These are phyloP conservation scores for Aspergillus piperis DNA, from an alignment of 2,329 filamentous ascomycete species.

Conservation along the genomic window DNA sequence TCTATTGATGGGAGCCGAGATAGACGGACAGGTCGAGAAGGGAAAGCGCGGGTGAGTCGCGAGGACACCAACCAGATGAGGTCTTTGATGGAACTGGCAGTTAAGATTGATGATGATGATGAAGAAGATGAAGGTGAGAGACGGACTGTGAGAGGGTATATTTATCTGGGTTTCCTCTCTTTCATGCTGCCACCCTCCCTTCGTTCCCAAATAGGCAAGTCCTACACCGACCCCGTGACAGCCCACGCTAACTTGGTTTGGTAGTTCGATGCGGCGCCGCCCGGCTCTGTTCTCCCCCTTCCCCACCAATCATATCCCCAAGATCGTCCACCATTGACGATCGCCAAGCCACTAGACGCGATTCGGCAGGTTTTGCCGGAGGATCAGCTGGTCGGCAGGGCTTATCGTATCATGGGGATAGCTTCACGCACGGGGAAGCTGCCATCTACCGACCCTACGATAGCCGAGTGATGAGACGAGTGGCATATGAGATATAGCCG, in stretches of 20 bases:
- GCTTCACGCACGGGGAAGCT: neutral
- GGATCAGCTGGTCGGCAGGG: neutral
- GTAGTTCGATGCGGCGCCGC: slow-evolving; percentile 7
- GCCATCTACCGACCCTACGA: neutral
- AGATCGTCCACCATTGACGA: slow-evolving; percentile 1
- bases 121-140: neutral
- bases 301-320: neutral
- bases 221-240: slow-evolving; percentile 6
- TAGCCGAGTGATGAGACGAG: neutral
- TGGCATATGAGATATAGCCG: neutral
- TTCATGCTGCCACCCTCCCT: neutral
- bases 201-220: slow-evolving; percentile 4
- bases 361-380: slow-evolving; percentile 13
- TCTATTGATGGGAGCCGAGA: slow-evolving; percentile 27
- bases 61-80: neutral
- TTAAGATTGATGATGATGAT: neutral
- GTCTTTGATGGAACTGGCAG: neutral
- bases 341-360: slow-evolving; percentile 5
- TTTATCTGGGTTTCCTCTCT: neutral
- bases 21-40: neutral
- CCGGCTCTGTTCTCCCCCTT: neutral
- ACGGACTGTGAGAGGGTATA: neutral
- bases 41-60: neutral
- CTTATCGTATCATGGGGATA: slow-evolving; percentile 2
- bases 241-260: neutral